These are phyloP conservation scores for Pelargonium citronellum DNA, from an alignment of 441 rosid genomes.

Conservation along the genomic window DNA sequence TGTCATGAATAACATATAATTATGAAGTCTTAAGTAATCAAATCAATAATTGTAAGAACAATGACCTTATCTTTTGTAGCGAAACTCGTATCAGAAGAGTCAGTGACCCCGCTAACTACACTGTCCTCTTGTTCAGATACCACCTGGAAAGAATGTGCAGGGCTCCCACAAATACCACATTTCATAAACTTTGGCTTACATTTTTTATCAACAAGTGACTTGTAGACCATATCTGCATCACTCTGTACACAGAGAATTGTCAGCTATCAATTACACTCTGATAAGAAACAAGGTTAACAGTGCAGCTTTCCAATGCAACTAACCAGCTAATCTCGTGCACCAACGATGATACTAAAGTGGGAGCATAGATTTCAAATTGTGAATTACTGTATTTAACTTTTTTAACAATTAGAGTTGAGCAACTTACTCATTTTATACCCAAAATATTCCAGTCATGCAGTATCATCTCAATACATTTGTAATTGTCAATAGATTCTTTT, in stretches of 20 bases:
- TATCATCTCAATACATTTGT: neutral
- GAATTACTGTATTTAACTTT: neutral
- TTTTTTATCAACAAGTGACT: conserved; percentile 38
- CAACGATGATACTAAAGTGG: neutral
- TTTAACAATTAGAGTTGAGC: neutral
- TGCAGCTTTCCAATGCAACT: neutral
- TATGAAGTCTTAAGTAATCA: too few species aligned
- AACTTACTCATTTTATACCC: too few species aligned
- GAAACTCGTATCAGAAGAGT: conserved; percentile 28
- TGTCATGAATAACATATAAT: too few species aligned
- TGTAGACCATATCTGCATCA: conserved; percentile 65
- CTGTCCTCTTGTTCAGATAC: conserved; percentile 31
- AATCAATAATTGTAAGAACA: neutral
- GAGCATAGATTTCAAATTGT: neutral
- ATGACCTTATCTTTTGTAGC: conserved; percentile 15
- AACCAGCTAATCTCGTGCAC: neutral
- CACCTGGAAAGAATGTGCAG: conserved; percentile 46
- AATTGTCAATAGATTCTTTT: neutral
- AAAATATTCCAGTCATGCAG: neutral
- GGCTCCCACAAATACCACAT: conserved; percentile 47
- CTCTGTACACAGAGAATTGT: conserved; percentile 32
- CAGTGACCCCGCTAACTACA: conserved; percentile 22
- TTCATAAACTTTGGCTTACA: conserved; percentile 32
- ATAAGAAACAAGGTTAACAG: neutral
- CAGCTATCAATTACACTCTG: neutral